Percentiles rank a stretch among this genome's conserved stretches.
These are phyloP conservation scores for Coleophoma crateriformis DNA, from an alignment of 2,329 filamentous ascomycete species.

Conservation along the genomic window DNA sequence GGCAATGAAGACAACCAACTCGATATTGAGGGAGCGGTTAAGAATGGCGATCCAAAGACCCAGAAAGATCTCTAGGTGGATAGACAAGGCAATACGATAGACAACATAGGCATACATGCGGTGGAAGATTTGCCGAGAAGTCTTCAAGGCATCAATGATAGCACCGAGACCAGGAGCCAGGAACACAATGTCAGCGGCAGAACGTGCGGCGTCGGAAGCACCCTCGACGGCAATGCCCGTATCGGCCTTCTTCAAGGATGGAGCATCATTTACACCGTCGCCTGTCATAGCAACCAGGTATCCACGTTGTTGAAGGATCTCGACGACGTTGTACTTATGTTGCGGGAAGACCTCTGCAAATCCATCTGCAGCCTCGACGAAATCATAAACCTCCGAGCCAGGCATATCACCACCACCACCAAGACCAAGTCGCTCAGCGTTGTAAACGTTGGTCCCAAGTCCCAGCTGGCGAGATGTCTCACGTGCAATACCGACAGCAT, in stretches of 20 bases:
- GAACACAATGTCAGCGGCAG: slow-evolving; percentile 91
- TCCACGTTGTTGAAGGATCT: slow-evolving; percentile 88
- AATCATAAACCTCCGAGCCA: slow-evolving; percentile 90
- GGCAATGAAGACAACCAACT: slow-evolving; percentile 88
- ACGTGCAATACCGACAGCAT: slow-evolving; percentile 87
- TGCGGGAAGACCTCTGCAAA: slow-evolving; percentile 93
- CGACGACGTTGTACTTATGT: slow-evolving; percentile 92
- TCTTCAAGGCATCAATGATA: slow-evolving; percentile 90
- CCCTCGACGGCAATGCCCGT: slow-evolving; percentile 94
- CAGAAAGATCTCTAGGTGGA: slow-evolving; percentile 87
- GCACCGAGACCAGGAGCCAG: slow-evolving; percentile 85
- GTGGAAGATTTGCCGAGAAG: slow-evolving; percentile 91
- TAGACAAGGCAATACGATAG: slow-evolving; percentile 87
- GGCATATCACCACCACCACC: slow-evolving; percentile 89
- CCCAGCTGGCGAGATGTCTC: slow-evolving; percentile 88
- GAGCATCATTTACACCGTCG: slow-evolving; percentile 92
- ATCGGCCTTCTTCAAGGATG: slow-evolving; percentile 91
- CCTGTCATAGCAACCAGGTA: slow-evolving; percentile 95
- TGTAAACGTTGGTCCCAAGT: slow-evolving; percentile 90
- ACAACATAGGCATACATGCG: slow-evolving; percentile 96
- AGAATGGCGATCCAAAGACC: slow-evolving; percentile 88
- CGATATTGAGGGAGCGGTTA: slow-evolving; percentile 77
- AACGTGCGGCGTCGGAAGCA: slow-evolving; percentile 84
- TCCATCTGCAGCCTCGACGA: slow-evolving; percentile 91
- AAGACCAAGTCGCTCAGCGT: slow-evolving; percentile 86